These are phyloP conservation scores for Cutaneotrichosporon cavernicola DNA, from an alignment of 1,284 basidiomycete species.

Conservation along the genomic window DNA sequence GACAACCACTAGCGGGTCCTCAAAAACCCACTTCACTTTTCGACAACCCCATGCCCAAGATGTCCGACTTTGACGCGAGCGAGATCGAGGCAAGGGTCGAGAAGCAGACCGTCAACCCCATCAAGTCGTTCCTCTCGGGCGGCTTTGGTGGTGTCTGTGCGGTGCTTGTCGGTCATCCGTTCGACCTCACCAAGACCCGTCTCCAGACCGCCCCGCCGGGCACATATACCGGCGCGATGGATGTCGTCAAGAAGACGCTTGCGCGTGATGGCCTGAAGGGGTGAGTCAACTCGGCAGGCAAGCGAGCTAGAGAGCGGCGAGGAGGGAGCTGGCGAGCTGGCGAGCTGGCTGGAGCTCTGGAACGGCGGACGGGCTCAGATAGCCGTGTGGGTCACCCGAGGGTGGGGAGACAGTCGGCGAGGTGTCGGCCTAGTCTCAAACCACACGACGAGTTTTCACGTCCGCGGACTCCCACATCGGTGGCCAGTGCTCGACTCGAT, in stretches of 20 bases:
- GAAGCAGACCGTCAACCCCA: conserved; percentile 44
- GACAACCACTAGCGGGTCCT: neutral
- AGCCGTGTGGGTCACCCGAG: neutral
- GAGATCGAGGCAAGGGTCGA: conserved; percentile 33
- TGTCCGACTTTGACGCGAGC: conserved; percentile 38
- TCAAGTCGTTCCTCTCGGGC: conserved; percentile 85
- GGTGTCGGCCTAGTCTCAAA: too few species aligned
- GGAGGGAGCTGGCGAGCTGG: neutral
- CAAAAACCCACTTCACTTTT: neutral
- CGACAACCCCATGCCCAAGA: conserved; percentile 16
- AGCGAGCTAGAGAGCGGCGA: neutral
- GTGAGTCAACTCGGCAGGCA: conserved; percentile 56
- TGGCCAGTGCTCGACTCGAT: too few species aligned
- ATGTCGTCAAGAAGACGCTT: conserved; percentile 88
- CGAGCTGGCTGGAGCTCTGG: too few species aligned
- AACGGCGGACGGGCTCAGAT: neutral
- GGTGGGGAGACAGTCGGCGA: neutral
- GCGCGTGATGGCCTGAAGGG: conserved; percentile 85
- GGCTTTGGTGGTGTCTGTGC: conserved; percentile 73
- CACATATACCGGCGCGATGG: conserved; percentile 85
- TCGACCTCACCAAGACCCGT: conserved; percentile 94
- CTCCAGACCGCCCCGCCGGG: conserved; percentile 91
- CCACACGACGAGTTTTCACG: too few species aligned
- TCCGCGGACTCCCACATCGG: too few species aligned
- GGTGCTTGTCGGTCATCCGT: conserved; percentile 77